Evolutionary conservation across 2,329 filamentous ascomycete species (phyloP), one percentile per base, ranked within the genome.

Genomic region (Tolypocladium endophyticum): DNA sequence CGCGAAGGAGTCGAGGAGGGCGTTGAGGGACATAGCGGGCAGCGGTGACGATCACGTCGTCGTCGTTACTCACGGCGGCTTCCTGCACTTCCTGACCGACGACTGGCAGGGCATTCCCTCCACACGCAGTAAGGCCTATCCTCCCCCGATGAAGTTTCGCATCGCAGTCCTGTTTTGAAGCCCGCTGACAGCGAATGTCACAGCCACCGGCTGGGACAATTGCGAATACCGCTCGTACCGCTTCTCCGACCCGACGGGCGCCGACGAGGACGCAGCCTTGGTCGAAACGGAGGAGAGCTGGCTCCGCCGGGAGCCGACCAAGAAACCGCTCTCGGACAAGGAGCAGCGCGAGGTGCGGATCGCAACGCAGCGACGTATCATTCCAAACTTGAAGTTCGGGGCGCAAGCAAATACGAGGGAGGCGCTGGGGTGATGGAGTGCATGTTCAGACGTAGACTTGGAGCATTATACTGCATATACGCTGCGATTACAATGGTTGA

Each of bases 11-110:
- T 84, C 85, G 7, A 77, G 90, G 52, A 66, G 76, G 16, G 86
- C 81, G 74, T 70, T 94, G 61, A 70, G 81, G 20, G 74, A 80
- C 50, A 67, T 76, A 57, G 71, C 70, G 1, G 74, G 68, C 1
- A 61, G 65, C 1, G 69, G 64, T 0, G 85, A 89, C 67, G 77
- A 76, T 4, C 82, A 93, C 65, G 82, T 96, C 35, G 84, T 87
- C 0, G 79, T 92, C 2, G 90, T 95, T 9, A 88, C 90, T 3
- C 92, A 96, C 67, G 92, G 92, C 1, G 89, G 88, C 1, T 89
- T 92, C 66, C 71, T 96, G 67, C 92, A 96, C 71, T 95, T 90
- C 67, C 76, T 96, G 63, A 94, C 90, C 0, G 84, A 92, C 65
- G 91, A 96, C 68, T 95, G 87, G 84, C 78, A 84, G 58, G 88